These are phyloP conservation scores for Pythium guiyangense DNA, from an alignment of 352 stramenopile species.

Conservation along the genomic window DNA sequence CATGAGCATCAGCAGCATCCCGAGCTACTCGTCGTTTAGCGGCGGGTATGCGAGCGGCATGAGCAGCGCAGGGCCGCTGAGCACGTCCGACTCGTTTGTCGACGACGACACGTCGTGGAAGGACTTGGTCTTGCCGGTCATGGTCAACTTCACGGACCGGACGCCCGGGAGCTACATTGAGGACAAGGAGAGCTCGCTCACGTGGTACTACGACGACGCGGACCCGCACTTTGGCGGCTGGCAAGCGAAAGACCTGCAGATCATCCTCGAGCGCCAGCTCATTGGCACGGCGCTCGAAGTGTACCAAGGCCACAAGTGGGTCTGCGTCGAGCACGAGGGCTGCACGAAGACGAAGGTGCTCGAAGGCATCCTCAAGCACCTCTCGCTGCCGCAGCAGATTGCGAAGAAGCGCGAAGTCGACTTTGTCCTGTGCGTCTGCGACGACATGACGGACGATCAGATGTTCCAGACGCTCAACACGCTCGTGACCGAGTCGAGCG, in stretches of 20 bases:
- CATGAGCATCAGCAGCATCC: constrained; percentile 43
- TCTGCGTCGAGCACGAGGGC: constrained; percentile 78
- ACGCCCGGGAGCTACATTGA: constrained; percentile 81
- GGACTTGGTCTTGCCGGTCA: constrained; percentile 68
- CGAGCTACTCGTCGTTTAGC: constrained; percentile 32
- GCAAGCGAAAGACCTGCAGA: constrained; percentile 89
- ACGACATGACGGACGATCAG: constrained; percentile 87
- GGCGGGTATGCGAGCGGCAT: constrained; percentile 14
- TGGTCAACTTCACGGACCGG: constrained; percentile 72
- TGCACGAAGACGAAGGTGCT: constrained; percentile 77
- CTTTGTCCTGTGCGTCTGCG: constrained; percentile 86
- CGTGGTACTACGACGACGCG: constrained; percentile 85
- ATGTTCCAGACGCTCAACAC: constrained; percentile 88
- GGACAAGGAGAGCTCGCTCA: constrained; percentile 83
- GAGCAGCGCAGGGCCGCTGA: constrained; percentile 19
- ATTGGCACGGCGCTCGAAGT: constrained; percentile 84
- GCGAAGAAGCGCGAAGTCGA: constrained; percentile 71
- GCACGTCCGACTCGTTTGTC: constrained; percentile 44
- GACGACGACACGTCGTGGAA: constrained; percentile 74
- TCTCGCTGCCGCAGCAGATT: constrained; percentile 68
- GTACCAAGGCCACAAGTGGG: constrained; percentile 77
- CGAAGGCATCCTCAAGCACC: constrained; percentile 66
- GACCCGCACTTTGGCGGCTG: constrained; percentile 84
- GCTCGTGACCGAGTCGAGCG: constrained; percentile 67
- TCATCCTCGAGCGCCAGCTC: constrained; percentile 83